Evolutionary conservation across 2,329 filamentous ascomycete species (phyloP).

Genomic region (Aspergillus sp.): DNA sequence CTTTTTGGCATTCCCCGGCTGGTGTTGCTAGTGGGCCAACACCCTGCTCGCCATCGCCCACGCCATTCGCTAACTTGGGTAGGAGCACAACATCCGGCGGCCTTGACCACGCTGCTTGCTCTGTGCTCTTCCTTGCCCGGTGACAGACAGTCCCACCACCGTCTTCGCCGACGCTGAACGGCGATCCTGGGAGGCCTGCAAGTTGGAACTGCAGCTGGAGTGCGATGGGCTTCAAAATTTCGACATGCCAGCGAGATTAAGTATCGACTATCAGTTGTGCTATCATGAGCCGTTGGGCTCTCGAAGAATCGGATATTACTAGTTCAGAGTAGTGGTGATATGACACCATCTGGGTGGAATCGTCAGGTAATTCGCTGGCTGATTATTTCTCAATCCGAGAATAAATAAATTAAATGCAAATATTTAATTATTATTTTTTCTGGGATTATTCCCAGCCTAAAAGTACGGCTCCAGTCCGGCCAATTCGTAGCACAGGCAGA

Average conservation of each 20-base stretch:
- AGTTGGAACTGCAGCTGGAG: not conserved
- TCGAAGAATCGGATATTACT: not conserved
- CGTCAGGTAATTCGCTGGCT: not conserved
- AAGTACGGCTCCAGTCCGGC: constrained; percentile 28
- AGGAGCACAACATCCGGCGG: not conserved
- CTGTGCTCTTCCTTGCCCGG: no score
- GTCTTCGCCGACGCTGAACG: not conserved
- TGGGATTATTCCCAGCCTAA: constrained; percentile 2
- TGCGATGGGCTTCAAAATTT: not conserved
- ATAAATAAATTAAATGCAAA: not conserved
- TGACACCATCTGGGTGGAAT: not conserved
- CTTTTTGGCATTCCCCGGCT: constrained; percentile 26
- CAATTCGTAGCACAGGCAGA: constrained; percentile 35
- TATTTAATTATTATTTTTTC: not conserved
- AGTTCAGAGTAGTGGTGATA: not conserved
- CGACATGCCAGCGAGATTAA: not conserved
- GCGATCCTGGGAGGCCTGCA: not conserved
- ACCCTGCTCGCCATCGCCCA: constrained; percentile 7
- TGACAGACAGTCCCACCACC: not conserved
- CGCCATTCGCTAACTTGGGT: constrained; percentile 12
- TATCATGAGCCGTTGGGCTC: not conserved
- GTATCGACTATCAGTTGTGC: not conserved
- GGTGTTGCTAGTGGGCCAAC: constrained; percentile 14
- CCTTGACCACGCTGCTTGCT: not conserved
- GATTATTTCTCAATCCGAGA: not conserved